Evolutionary conservation across 129 eudicot genomes (phyloP).

Genomic region (Artemisia argyi): DNA sequence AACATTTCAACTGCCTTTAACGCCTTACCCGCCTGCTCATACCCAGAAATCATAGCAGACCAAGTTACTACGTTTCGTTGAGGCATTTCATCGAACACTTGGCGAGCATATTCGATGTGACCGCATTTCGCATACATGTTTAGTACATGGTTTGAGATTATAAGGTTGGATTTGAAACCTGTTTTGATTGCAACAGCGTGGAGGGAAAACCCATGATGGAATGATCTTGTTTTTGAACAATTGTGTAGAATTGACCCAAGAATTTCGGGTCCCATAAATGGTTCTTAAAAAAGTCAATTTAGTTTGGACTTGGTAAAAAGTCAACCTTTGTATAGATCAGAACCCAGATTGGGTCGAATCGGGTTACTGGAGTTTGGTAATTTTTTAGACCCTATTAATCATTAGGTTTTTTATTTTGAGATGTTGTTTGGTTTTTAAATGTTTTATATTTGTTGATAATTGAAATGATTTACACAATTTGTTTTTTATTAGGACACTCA

Average conservation of each 20-base stretch:
- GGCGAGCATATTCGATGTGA: conserved; percentile 36
- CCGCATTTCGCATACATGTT: conserved; percentile 78
- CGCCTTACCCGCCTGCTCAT: conserved; percentile 46
- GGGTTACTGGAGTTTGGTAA: too few species aligned
- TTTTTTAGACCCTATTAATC: too few species aligned
- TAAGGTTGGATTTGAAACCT: conserved; percentile 37
- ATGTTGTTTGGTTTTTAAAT: too few species aligned
- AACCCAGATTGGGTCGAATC: too few species aligned
- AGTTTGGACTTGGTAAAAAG: too few species aligned
- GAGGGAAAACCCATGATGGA: conserved; percentile 48
- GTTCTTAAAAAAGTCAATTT: too few species aligned
- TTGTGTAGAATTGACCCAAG: conserved; percentile 54
- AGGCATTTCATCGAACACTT: conserved; percentile 65
- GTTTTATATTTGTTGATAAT: too few species aligned
- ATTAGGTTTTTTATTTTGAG: too few species aligned
- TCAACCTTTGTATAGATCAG: too few species aligned
- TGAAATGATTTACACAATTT: too few species aligned
- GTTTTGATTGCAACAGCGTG: conserved; percentile 62
- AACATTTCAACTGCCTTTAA: conserved; percentile 41
- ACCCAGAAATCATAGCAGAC: conserved; percentile 90
- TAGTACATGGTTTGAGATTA: conserved; percentile 56
- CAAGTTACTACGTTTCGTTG: conserved; percentile 68
- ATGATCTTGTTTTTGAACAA: conserved; percentile 52
- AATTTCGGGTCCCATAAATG: conserved; percentile 35
- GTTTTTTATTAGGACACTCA: too few species aligned